Base-by-base conservation (phyloP, 257 asterid genomes). In the Fraxinus anomala region DNA sequence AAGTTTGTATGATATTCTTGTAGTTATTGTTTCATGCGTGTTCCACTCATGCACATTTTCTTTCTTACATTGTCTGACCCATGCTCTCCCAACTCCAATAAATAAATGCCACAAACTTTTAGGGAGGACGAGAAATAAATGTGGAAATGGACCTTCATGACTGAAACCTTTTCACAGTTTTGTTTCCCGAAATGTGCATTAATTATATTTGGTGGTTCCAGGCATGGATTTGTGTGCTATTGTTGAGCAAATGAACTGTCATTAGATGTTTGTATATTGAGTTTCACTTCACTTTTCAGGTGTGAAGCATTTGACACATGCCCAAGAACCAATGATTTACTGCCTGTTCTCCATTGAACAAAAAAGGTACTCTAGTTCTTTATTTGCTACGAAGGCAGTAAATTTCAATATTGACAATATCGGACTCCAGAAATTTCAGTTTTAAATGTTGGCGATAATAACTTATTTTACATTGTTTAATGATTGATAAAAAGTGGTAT, bases 291-390 rank as follows among this genome's bases (percentile, higher is more conserved):
- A 71, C 23, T 72, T 86, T 75, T 74, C 81, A 90, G 96, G 96
- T 91, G 96, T 75, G 96, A 91, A 80, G 85, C 96, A 77, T 87
- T 91, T 65, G 96, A 91, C 73, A 89, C 96, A 34, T 91, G 89
- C 79, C 96, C 96, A 24, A 89, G 93, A 85, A 89, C 93, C 82
- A 92, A 94, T 34, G 97, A 94, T 83, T 82, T 94, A 34, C 80
- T 94, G 85, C 73, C 89, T 89, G 80, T 86, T 89, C 83, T 84
- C 90, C 37, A 30, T 73, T 13, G 92, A 89, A 82, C 84, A 63
- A 39, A 89, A 88, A 86, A 89, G 94, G 88, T 84, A 76, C 63
- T 28, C 23, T 2, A 26, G 69, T 34, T 44, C 30, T 66, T 36
- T 34, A 0, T 69, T 44, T 68, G 74, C 63, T 65, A 37, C 36